A percentile compares a stretch with the other conserved stretches of the same genome.
phyloP scores from a whole-genome alignment of 495 filamentous ascomycete genomes.

The Annulohypoxylon moriforme region DNA sequence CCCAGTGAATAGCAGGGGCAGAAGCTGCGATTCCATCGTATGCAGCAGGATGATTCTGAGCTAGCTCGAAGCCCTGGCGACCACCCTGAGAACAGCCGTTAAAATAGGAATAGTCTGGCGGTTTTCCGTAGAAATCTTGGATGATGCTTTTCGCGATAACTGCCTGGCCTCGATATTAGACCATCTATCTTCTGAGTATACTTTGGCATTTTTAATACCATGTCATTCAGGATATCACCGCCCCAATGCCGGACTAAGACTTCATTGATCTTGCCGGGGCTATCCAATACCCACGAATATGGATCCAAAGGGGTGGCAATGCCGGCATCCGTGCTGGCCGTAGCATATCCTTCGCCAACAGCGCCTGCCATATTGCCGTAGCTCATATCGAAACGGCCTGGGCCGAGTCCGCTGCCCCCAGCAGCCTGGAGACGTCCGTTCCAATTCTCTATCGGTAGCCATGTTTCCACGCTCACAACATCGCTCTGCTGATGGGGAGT shows the following conservation, averaged over 20 bases:
- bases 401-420: constrained; percentile 55
- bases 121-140: constrained; percentile 50
- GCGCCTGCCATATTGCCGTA: constrained; percentile 43
- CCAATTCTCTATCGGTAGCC: constrained; percentile 53
- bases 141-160: constrained; percentile 51
- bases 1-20: constrained; percentile 53
- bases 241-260: constrained; percentile 26
- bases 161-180: constrained; percentile 33
- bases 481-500: constrained; percentile 56
- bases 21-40: constrained; percentile 58
- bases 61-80: constrained; percentile 56
- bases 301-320: constrained; percentile 27
- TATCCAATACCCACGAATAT: constrained; percentile 21
- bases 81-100: constrained; percentile 61
- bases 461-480: constrained; percentile 50
- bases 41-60: constrained; percentile 56
- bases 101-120: constrained; percentile 55
- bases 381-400: constrained; percentile 33
- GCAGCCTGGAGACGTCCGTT: constrained; percentile 56
- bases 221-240: constrained; percentile 28
- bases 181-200: background rate
- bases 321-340: constrained; percentile 48
- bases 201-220: constrained; percentile 6
- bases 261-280: constrained; percentile 23
- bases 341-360: constrained; percentile 49